Conservation (phyloP, 805 yeast species). For the Alloascoidea africana region DNA sequence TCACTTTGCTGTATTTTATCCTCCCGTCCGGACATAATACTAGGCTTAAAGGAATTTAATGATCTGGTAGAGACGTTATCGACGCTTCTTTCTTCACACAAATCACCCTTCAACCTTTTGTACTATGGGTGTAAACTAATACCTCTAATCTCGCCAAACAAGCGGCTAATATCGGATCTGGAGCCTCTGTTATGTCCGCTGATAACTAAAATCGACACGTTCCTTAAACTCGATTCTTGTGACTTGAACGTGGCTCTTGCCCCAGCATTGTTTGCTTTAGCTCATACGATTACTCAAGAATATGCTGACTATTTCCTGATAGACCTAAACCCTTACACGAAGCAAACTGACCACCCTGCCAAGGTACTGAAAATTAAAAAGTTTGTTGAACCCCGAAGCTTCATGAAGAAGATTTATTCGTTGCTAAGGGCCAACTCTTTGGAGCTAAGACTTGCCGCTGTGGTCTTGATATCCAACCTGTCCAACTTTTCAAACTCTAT, state of each 20-base stretch:
- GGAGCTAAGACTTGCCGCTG: conserved; percentile 2
- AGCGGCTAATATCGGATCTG: neutral
- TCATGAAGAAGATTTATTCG: neutral
- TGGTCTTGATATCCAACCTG: neutral
- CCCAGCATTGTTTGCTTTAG: conserved; percentile 11
- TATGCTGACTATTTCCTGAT: conserved; percentile 6
- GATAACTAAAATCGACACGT: neutral
- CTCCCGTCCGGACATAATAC: neutral
- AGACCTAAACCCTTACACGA: neutral
- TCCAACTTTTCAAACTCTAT: neutral
- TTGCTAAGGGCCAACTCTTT: neutral
- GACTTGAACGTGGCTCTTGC: conserved; percentile 5
- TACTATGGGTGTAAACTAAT: neutral
- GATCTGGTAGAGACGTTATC: neutral
- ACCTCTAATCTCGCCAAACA: neutral
- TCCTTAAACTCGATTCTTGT: neutral
- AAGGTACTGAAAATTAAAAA: neutral
- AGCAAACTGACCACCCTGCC: neutral
- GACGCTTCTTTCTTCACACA: neutral
- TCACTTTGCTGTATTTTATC: neutral
- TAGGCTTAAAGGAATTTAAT: neutral
- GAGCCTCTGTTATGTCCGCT: neutral
- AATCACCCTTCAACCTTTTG: neutral
- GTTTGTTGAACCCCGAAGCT: neutral
- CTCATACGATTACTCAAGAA: conserved; percentile 8